Base-by-base conservation (phyloP, 371 early-diverging fungal genomes). In the Funneliformis caledonium region DNA sequence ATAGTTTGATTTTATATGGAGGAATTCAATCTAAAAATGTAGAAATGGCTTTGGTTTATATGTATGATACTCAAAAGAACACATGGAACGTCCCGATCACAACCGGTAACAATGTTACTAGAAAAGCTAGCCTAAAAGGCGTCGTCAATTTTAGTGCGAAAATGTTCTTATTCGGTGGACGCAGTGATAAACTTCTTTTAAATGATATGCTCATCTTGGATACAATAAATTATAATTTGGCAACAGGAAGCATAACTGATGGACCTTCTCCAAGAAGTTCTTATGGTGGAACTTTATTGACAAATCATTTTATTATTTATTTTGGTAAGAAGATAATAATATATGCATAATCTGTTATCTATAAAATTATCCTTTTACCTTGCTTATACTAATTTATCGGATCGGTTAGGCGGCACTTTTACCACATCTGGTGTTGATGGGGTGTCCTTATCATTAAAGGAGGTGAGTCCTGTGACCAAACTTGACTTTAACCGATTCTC, bases 221-320 rank as follows among this genome's bases (percentile, higher is more conserved):
- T 70, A 48, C 72, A 70, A 70, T 43, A 70, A 48, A 42, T 43
- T 70, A 22, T 26, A 59, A 2, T 26, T 59, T 56, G 56, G 22
- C 19, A 6, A 11, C 6, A 19, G 33, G 59, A 56, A 19, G 0
- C 19, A 11, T 33, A 1, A 9, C 2, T 45, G 31, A 52, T 9
- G 56, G 16, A 22, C 73, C 73, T 5, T 2, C 52, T 2, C 0
- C 12, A 59, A 74, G 74, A 74, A 6, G 19, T 26, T 16, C 31
- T 74, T 74, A 74, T 26, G 33, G 56, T 19, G 59, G 31, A 31
- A 74, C 74, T 33, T 11, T 56, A 74, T 74, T 74, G 56, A 14
- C 52, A 16, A 59, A 74, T 74, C 56, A 56, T 31, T 7, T 42
- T 2, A 74, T 74, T 59, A n/a, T 74, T 19, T 56, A 59, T 37